Conservation (phyloP, 148 eudicot species). For the Heliosperma pusillum region DNA sequence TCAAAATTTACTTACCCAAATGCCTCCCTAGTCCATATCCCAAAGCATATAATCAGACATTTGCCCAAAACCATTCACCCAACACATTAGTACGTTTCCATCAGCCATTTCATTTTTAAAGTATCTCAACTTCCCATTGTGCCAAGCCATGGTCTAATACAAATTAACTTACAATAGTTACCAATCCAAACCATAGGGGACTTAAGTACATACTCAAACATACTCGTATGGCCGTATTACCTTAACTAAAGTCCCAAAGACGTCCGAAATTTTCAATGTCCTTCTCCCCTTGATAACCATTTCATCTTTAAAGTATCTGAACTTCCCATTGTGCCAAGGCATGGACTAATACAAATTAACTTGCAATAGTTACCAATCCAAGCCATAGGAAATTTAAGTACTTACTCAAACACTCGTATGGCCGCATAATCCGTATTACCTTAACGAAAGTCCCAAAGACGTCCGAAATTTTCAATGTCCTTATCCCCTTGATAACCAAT, state of each 20-base stretch:
- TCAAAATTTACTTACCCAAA: not conserved
- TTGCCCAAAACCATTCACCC: not conserved
- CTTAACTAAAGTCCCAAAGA: not conserved
- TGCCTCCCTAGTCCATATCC: not conserved
- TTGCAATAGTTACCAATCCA: not conserved
- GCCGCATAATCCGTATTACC: not conserved
- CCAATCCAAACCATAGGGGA: not conserved
- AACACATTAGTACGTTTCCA: not conserved
- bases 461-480: not conserved
- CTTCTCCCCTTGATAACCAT: not conserved
- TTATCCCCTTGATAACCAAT: not conserved
- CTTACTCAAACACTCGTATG: not conserved
- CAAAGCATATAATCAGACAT: not conserved
- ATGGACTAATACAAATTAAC: not conserved
- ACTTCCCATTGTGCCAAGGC: not conserved
- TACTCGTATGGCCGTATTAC: not conserved
- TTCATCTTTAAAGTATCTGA: not conserved
- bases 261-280: not conserved
- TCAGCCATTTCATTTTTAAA: not conserved
- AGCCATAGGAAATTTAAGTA: not conserved
- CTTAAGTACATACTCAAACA: not conserved
- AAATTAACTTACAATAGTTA: not conserved
- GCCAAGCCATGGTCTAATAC: not conserved
- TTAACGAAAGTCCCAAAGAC: not conserved
- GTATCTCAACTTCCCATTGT: not conserved